Evolutionary conservation across 768 basidiomycete genomes (phyloP).

Genomic region (Ramaria rubella): DNA sequence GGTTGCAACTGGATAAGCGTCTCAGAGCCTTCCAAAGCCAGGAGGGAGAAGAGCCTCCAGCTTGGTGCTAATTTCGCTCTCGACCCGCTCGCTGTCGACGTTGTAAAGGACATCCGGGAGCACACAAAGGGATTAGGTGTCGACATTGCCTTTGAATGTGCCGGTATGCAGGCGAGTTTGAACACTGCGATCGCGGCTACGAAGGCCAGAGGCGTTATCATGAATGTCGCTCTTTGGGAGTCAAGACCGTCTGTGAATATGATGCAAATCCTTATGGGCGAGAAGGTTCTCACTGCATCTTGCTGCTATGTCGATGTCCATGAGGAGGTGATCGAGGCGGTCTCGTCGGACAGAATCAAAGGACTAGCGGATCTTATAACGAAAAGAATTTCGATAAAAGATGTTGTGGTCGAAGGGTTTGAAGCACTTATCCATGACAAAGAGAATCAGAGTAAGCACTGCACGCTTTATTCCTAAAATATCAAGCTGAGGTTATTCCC

Average conservation of each 20-base stretch:
- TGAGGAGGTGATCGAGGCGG: conserved; percentile 32
- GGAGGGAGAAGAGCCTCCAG: conserved; percentile 31
- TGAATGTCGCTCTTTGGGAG: conserved; percentile 42
- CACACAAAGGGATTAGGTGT: conserved; percentile 32
- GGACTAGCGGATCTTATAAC: conserved; percentile 39
- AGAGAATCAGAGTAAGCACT: conserved; percentile 36
- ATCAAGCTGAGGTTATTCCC: too few species aligned
- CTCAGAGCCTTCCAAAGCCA: conserved; percentile 36
- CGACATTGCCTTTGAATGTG: conserved; percentile 42
- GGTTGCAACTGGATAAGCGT: conserved; percentile 29
- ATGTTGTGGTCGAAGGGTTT: conserved; percentile 39
- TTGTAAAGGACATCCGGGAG: conserved; percentile 22
- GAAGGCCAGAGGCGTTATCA: conserved; percentile 32
- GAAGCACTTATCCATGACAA: conserved; percentile 34
- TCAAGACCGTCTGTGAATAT: conserved; percentile 28
- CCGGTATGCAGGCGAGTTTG: conserved; percentile 35
- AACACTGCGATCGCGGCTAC: conserved; percentile 32
- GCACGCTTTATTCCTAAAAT: too few species aligned
- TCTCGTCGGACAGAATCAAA: conserved; percentile 33
- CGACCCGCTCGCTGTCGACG: conserved; percentile 28
- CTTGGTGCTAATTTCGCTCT: conserved; percentile 34
- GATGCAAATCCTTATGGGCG: conserved; percentile 31
- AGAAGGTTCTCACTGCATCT: conserved; percentile 22
- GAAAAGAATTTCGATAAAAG: conserved; percentile 33
- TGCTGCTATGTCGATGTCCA: conserved; percentile 35